Base-by-base conservation (phyloP, 306 rosid genomes). In the Phaseolus lunatus region DNA sequence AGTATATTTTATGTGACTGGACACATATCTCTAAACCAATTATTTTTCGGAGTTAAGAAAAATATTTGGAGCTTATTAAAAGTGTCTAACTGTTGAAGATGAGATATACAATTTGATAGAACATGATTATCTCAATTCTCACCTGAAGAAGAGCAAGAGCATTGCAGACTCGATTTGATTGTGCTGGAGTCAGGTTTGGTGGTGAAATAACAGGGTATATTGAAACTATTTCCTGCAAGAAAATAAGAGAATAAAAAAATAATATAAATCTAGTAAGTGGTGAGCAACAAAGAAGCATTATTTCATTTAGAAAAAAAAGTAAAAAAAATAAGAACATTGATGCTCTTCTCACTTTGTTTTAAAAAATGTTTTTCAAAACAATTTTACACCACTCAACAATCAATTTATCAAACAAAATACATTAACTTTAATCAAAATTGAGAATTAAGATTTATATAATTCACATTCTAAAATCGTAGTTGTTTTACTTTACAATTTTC, bases 141-240 rank as follows among this genome's bases (percentile, higher is more conserved):
- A 91, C 98, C 97, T 94, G 96, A 74, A 94, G 96, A 83, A 94
- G 90, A 3, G 96, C 94, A 73, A 94, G 94, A 12, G 94, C 94
- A 77, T 94, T 94, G 89, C 98, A 94, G 53, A 89, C 94, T 79
- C 97, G 89, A 80, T 87, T 92, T 18, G 98, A 94, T 71, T 94
- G 98, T 9, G 80, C 87, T 15, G 85, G 84, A 50, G 93, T 84
- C 50, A 94, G 89, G 79, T 86, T 86, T 57, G 94, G 90, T 3
- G 93, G 89, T 9, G 96, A 90, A 56, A 94, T 84, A 84, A 81
- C 85, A 10, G 94, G 96, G 80, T 91, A 92, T 68, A 92, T 89
- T 64, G 93, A 85, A 80, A 90, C 81, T 54, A 94, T 90, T 84
- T 94, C 96, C 98, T 94, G 86, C 37, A 84, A 62, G 56, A 47